phyloP scores from a whole-genome alignment of 306 rosid genomes.

The Prunus kanzakura region DNA sequence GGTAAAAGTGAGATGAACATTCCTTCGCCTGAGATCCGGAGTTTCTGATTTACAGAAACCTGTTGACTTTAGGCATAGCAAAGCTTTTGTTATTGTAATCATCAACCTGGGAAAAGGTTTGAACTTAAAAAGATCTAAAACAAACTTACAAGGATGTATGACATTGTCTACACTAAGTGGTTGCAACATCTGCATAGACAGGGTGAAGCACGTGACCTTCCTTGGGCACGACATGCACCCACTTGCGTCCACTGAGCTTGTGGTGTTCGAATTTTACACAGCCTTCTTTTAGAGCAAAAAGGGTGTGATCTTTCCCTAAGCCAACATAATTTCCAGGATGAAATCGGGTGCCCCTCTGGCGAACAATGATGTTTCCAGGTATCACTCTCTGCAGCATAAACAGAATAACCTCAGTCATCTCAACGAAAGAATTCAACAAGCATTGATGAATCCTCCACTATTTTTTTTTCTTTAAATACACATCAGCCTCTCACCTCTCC shows the following conservation, averaged over 20 bases:
- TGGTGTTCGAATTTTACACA: conserved; percentile 68
- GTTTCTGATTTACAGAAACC: not conserved
- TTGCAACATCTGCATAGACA: conserved; percentile 41
- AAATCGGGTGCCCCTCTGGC: conserved; percentile 88
- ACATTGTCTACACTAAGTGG: conserved; percentile 34
- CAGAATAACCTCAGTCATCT: not conserved
- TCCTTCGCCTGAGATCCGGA: not conserved
- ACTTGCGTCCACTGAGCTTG: conserved; percentile 76
- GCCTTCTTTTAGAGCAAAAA: conserved; percentile 86
- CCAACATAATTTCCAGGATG: conserved; percentile 96
- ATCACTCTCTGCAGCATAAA: conserved; percentile 59
- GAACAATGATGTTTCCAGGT: conserved; percentile 85
- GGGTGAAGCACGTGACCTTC: conserved; percentile 91
- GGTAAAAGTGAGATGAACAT: not conserved
- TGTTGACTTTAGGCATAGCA: not conserved
- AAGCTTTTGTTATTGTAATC: not conserved
- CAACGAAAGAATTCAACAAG: not conserved
- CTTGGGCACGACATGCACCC: conserved; percentile 82
- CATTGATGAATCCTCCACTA: not conserved
- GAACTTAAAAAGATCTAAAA: not conserved
- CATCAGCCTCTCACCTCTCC: conserved; percentile 71
- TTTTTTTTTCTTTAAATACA: not conserved
- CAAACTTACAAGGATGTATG: conserved; percentile 9
- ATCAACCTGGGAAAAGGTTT: not conserved
- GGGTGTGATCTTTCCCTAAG: conserved; percentile 79